Conservation (phyloP, 2,329 filamentous ascomycete genomes). For the Scedosporium apiospermum region DNA sequence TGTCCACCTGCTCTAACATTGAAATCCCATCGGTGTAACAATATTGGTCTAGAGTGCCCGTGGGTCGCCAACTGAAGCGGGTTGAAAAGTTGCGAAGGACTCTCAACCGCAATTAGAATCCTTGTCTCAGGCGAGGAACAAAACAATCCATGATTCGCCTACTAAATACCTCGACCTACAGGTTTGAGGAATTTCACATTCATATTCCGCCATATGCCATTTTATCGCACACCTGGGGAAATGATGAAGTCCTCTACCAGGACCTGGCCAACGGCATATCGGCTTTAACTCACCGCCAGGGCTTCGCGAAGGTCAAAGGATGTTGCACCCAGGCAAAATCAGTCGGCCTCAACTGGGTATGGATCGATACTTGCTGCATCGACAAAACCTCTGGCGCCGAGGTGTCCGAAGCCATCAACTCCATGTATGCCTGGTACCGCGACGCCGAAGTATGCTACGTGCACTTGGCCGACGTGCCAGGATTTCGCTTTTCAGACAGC, state of each 20-base stretch:
- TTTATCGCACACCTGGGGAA: conserved; percentile 21
- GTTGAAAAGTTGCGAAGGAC: no score
- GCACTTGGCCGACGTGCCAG: conserved; percentile 14
- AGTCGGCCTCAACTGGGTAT: conserved; percentile 16
- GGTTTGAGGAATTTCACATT: conserved; percentile 7
- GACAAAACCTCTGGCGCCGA: conserved; percentile 17
- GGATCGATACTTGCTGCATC: conserved; percentile 21
- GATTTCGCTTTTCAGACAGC: conserved; percentile 11
- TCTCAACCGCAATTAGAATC: no score
- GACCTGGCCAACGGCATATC: conserved; percentile 11
- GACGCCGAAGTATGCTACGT: conserved; percentile 17
- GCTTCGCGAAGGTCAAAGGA: conserved; percentile 13
- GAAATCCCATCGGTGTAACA: no score
- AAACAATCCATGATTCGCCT: conserved; percentile 3
- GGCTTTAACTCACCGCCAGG: not conserved
- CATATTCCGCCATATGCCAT: conserved; percentile 20
- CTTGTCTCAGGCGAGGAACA: not conserved
- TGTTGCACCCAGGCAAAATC: conserved; percentile 12
- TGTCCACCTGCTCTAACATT: no score
- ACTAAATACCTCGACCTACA: conserved; percentile 4
- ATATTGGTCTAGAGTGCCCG: no score
- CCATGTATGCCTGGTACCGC: conserved; percentile 17
- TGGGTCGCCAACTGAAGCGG: no score
- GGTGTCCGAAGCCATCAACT: conserved; percentile 18
- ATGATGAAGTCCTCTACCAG: conserved; percentile 17